Evolutionary conservation across 2,329 filamentous ascomycete species (phyloP), one percentile per base, ranked within the genome.

Genomic region (Claviceps sp.): DNA sequence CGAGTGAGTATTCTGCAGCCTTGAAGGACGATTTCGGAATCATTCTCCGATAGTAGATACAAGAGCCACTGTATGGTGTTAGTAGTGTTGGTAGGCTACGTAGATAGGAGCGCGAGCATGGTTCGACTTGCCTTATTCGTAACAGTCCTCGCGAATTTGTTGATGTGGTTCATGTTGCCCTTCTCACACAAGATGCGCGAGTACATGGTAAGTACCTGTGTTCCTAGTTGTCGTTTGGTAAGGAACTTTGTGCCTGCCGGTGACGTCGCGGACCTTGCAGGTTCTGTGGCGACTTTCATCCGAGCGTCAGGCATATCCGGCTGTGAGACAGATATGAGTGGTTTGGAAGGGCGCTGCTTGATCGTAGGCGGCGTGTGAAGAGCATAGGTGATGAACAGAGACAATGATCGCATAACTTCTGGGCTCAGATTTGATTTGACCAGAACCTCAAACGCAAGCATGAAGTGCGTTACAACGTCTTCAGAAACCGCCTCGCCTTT

Each of bases 301-400:
- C 67, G 55, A 13, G 68, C 59, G 34, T 64, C 60, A 8, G 70
- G 68, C 0, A 73, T 75, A 26, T 63, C 68, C 1, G 71, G 68
- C 43, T 71, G 62, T 14, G 67, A 69, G 39, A 62, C 53, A 3
- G 64, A 60, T 1, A 71, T 70, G 3, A 62, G 55, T 11, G 73
- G 64, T 55, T 71, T 77, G 0, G 78, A 75, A 1, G 76, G 79
- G 46, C 79, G 72, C 9, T 76, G 66, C 22, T 71, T 58, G 1
- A 76, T 76, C 13, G 64, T 66, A 0, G 71, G 59, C 0, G 76
- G 70, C 1, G 74, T 70, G 62, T 96, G 89, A 55, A 96, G 80
- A 5, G 88, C 85, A 64, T 93, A 98, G 0, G 91, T 96, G 56
- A 98, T 86, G 62, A 95, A 97, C 22, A 97, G 76, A 2, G 93